Conservation (phyloP, 306 rosid species). For the Cucurbita ficifolia region DNA sequence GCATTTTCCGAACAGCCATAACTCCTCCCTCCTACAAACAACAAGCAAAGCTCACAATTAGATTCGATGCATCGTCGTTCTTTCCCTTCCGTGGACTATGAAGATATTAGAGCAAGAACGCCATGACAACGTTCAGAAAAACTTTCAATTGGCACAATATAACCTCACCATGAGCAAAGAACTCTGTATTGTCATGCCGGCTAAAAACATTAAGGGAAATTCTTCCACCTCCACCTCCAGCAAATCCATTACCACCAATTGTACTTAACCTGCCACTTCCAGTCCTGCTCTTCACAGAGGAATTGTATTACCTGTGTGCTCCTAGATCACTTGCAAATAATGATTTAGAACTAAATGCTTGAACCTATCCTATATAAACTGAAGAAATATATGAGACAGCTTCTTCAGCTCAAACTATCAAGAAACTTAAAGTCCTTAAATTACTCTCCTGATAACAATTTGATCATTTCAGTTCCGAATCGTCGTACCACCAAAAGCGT, state of each 20-base stretch:
- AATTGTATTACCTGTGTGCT: constrained; percentile 15
- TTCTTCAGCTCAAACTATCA: neutral
- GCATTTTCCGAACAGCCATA: constrained; percentile 77
- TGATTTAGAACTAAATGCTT: constrained; percentile 3
- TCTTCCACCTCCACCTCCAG: constrained; percentile 98
- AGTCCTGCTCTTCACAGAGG: constrained; percentile 57
- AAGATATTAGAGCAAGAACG: neutral
- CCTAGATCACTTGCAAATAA: constrained; percentile 15
- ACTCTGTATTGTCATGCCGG: constrained; percentile 51
- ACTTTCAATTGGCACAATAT: neutral
- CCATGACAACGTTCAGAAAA: neutral
- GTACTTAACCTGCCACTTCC: constrained; percentile 82
- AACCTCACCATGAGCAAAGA: constrained; percentile 64
- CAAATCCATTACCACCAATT: constrained; percentile 79
- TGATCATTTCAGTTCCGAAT: neutral
- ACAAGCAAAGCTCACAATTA: constrained; percentile 9
- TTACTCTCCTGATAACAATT: neutral
- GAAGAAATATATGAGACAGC: neutral
- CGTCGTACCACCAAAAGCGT: neutral
- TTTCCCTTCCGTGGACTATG: neutral
- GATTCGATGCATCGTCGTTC: neutral
- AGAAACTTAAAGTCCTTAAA: neutral
- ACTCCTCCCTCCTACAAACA: constrained; percentile 66
- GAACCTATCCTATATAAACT: neutral
- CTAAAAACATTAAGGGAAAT: constrained; percentile 66